These are phyloP conservation scores for Boletus bicolor DNA, from an alignment of 768 basidiomycete genomes.

Conservation along the genomic window DNA sequence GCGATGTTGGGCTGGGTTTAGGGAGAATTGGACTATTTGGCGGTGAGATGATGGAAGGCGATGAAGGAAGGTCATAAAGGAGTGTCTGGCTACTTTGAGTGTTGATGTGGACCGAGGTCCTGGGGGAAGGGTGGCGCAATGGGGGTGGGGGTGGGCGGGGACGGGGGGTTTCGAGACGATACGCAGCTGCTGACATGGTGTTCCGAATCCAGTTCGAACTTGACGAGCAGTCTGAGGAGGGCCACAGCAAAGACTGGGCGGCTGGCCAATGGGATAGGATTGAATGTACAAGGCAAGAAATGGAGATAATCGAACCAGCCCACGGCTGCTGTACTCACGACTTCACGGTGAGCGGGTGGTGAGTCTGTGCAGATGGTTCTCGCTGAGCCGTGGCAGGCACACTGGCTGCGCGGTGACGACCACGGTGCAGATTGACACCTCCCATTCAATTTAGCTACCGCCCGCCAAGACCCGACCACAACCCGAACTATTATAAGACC, in stretches of 20 bases:
- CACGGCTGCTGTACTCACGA: conserved; percentile 1
- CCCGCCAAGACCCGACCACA: conserved; percentile 8
- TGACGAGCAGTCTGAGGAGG: conserved; percentile 6
- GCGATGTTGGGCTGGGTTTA: conserved; percentile 43
- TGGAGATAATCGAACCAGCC: conserved; percentile 5
- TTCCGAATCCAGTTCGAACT: conserved; percentile 36
- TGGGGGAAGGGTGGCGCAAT: conserved; percentile 48
- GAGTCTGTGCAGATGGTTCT: conserved; percentile 19
- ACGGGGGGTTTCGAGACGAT: conserved; percentile 63
- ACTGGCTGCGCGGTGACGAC: conserved; percentile 31
- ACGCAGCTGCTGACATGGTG: conserved; percentile 58
- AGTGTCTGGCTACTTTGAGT: conserved; percentile 56
- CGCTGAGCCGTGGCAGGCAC: conserved; percentile 25
- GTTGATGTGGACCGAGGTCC: conserved; percentile 41
- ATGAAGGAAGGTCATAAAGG: conserved; percentile 72
- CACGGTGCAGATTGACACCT: conserved; percentile 22
- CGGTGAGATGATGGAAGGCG: conserved; percentile 49
- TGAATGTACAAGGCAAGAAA: conserved; percentile 22
- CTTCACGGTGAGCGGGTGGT: conserved; percentile 8
- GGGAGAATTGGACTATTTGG: conserved; percentile 49
- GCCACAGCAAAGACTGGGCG: conserved; percentile 2
- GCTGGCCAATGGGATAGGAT: conserved; percentile 12
- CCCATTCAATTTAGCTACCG: conserved; percentile 19
- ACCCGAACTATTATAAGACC: conserved; percentile 4
- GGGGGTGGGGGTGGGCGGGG: conserved; percentile 58